A percentile compares a stretch with the other conserved stretches of the same genome.
Conservation (phyloP, 2,329 filamentous ascomycete genomes). For the Cladosporium sp. region DNA sequence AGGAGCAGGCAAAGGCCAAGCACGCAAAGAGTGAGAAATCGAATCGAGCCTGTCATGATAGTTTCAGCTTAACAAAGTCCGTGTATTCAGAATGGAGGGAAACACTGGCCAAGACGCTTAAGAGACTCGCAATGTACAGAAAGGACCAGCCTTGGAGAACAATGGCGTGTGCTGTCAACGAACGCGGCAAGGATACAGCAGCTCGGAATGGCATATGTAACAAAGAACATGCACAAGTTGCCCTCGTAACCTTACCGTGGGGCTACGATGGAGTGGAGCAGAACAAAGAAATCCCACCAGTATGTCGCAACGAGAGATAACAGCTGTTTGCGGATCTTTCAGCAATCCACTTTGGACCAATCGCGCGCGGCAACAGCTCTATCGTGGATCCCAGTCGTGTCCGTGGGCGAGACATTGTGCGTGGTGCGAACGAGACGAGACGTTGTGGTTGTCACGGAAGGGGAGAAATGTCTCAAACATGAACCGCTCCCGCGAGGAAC, state of each 20-base stretch:
- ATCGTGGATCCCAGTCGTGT: not conserved
- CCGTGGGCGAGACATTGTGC: conserved; percentile 2
- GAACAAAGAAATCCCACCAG: conserved; percentile 11
- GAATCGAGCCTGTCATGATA: conserved; percentile 18
- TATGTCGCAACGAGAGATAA: not conserved
- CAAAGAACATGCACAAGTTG: conserved; percentile 17
- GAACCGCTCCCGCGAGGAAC: not conserved
- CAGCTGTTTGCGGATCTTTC: conserved; percentile 12
- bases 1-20: conserved; percentile 16
- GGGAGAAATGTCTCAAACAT: conserved; percentile 3
- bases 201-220: not conserved
- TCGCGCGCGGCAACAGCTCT: conserved; percentile 6
- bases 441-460: conserved; percentile 7
- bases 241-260: conserved; percentile 14
- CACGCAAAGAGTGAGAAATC: conserved; percentile 4
- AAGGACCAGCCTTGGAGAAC: not conserved
- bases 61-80: conserved; percentile 10
- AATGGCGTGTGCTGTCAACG: conserved; percentile 1
- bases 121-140: not conserved
- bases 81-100: not conserved
- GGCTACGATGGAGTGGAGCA: not conserved
- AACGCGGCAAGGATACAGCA: conserved; percentile 1
- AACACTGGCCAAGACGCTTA: conserved; percentile 11
- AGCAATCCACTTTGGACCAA: not conserved
- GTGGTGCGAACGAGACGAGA: not conserved